Conservation (phyloP, 331 rosid species). For the Malus hybrid region DNA sequence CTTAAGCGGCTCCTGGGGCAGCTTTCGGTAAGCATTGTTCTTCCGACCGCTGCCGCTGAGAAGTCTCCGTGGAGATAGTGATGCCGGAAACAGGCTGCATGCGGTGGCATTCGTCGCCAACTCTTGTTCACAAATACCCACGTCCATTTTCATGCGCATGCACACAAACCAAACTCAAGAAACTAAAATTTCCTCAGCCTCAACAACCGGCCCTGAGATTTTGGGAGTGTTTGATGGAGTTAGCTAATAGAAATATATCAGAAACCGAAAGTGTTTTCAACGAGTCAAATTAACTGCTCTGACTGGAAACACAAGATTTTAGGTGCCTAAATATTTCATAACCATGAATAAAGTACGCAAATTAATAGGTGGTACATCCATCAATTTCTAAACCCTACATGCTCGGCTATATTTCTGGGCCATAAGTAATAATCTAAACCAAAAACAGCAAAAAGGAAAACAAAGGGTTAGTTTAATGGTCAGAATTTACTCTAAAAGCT, state of each 20-base stretch:
- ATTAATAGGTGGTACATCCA: neutral
- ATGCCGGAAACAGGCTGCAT: neutral
- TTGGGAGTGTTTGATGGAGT: neutral
- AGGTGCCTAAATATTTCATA: neutral
- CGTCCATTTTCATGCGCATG: neutral
- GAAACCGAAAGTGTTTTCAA: neutral
- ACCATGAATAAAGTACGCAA: neutral
- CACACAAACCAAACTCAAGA: neutral
- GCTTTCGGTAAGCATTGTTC: constrained; percentile 15
- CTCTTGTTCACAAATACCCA: neutral
- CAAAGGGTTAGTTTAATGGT: neutral
- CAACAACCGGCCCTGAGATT: no score
- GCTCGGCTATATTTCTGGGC: neutral
- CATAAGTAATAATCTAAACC: no score
- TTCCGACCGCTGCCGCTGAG: constrained; percentile 15
- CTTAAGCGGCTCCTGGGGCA: constrained; percentile 31
- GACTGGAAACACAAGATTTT: neutral
- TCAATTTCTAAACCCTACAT: neutral
- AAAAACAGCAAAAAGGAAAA: no score
- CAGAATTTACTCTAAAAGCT: neutral
- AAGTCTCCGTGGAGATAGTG: neutral
- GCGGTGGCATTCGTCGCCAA: neutral
- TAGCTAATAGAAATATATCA: neutral
- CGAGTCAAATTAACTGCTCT: neutral
- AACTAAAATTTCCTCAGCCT: neutral